These are phyloP conservation scores for Fusarium tuaranense DNA, from an alignment of 2,329 filamentous ascomycete species.

Conservation along the genomic window DNA sequence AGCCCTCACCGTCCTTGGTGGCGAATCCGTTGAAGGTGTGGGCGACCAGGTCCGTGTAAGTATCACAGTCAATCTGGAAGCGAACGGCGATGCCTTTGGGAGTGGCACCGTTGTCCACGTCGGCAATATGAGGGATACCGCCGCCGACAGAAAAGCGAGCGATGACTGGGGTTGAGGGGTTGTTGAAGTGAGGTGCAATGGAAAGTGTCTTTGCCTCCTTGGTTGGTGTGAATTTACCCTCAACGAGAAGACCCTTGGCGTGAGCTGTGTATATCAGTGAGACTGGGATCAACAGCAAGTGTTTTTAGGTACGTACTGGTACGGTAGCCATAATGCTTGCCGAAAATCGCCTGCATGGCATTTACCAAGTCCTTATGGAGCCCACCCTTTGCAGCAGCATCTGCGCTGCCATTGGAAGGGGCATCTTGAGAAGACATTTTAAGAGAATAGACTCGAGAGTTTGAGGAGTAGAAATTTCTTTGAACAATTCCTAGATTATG, in stretches of 20 bases:
- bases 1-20: constrained; percentile 7
- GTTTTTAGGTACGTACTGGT: neutral
- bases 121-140: constrained; percentile 12
- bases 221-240: constrained; percentile 20
- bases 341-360: constrained; percentile 26
- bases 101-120: constrained; percentile 16
- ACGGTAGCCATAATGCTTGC: constrained; percentile 25
- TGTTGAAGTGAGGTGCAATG: constrained; percentile 21
- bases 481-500: neutral
- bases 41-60: constrained; percentile 19
- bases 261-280: neutral
- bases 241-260: constrained; percentile 26
- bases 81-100: constrained; percentile 27
- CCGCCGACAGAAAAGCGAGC: constrained; percentile 29
- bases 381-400: neutral
- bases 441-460: neutral
- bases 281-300: fast-evolving
- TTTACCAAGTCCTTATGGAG: constrained; percentile 21
- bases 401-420: neutral
- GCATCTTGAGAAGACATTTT: neutral
- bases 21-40: constrained; percentile 29
- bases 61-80: constrained; percentile 23
- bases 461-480: neutral
- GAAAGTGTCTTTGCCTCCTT: constrained; percentile 20
- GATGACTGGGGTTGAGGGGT: constrained; percentile 9